These are phyloP conservation scores for Lyophyllum decastes DNA, from an alignment of 768 basidiomycete genomes.

Conservation along the genomic window DNA sequence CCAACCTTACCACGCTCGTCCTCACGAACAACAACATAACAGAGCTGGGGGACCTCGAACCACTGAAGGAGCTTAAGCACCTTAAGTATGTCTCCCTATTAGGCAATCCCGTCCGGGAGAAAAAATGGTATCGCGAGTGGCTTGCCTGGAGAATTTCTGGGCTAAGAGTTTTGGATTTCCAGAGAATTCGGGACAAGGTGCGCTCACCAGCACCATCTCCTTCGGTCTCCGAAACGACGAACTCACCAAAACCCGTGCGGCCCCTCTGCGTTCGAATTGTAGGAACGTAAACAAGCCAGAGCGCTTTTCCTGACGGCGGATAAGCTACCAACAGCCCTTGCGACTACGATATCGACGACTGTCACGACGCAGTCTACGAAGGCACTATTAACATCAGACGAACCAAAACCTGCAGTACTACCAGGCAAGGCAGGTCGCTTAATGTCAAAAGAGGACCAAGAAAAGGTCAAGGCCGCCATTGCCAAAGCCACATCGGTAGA, in stretches of 20 bases:
- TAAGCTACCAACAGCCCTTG: conserved; percentile 75
- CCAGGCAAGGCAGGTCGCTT: conserved; percentile 78
- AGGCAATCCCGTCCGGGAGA: conserved; percentile 85
- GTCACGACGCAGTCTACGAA: conserved; percentile 71
- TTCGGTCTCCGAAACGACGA: conserved; percentile 25
- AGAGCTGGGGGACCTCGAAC: conserved; percentile 85
- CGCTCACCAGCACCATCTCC: conserved; percentile 45
- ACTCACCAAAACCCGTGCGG: conserved; percentile 23
- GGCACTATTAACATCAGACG: conserved; percentile 66
- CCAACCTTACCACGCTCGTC: conserved; percentile 81
- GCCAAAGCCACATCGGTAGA: conserved; percentile 90
- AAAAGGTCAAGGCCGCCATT: conserved; percentile 84
- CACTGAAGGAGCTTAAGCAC: conserved; percentile 71
- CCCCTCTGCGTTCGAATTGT: conserved; percentile 19
- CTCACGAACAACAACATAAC: conserved; percentile 81
- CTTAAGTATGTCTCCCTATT: conserved; percentile 77
- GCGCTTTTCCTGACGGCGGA: conserved; percentile 81
- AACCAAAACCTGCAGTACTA: conserved; percentile 62
- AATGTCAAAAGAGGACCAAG: conserved; percentile 91
- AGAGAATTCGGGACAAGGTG: conserved; percentile 94
- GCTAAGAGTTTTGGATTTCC: conserved; percentile 92
- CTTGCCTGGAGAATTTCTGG: conserved; percentile 85
- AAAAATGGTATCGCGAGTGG: conserved; percentile 98
- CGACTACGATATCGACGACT: conserved; percentile 74
- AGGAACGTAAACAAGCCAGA: conserved; percentile 82